Evolutionary conservation across 352 stramenopile species (phyloP).

Genomic region (Plasmopara viticola): DNA sequence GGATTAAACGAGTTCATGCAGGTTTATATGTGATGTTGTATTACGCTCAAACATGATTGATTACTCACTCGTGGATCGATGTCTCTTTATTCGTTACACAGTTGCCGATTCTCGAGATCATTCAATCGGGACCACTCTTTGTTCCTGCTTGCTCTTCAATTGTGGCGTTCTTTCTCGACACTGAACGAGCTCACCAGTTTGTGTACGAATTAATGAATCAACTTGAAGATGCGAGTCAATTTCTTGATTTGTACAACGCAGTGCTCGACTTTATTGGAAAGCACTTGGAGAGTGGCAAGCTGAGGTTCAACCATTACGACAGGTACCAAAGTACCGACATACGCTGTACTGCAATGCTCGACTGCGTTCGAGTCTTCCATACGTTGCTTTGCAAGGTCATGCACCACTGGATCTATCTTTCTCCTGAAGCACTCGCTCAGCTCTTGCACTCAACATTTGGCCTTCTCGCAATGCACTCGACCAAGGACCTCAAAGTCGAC

Average conservation of each 20-base stretch:
- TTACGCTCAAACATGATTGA: not conserved
- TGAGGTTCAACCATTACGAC: conserved; percentile 25
- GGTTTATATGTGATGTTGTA: conserved; percentile 10
- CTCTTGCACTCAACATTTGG: conserved; percentile 37
- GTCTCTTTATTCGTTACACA: conserved; percentile 15
- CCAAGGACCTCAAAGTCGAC: conserved; percentile 19
- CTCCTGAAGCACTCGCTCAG: conserved; percentile 33
- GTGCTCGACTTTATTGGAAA: conserved; percentile 40
- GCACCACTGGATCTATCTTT: conserved; percentile 57
- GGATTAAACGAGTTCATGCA: conserved; percentile 32
- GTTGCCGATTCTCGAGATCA: conserved; percentile 46
- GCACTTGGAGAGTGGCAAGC: conserved; percentile 15
- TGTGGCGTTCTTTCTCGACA: conserved; percentile 30
- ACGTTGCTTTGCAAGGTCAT: conserved; percentile 27
- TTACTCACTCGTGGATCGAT: not conserved
- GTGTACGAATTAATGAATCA: conserved; percentile 38
- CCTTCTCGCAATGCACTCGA: conserved; percentile 39
- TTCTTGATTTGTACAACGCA: conserved; percentile 43
- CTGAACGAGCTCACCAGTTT: conserved; percentile 20
- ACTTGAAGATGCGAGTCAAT: conserved; percentile 40
- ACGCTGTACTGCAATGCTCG: conserved; percentile 13
- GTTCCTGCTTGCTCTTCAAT: conserved; percentile 22
- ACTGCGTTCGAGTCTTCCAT: conserved; percentile 42
- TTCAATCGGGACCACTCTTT: conserved; percentile 44
- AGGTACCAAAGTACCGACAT: conserved; percentile 6